phyloP scores from a whole-genome alignment of 768 basidiomycete genomes.

The Podaxis sp. region DNA sequence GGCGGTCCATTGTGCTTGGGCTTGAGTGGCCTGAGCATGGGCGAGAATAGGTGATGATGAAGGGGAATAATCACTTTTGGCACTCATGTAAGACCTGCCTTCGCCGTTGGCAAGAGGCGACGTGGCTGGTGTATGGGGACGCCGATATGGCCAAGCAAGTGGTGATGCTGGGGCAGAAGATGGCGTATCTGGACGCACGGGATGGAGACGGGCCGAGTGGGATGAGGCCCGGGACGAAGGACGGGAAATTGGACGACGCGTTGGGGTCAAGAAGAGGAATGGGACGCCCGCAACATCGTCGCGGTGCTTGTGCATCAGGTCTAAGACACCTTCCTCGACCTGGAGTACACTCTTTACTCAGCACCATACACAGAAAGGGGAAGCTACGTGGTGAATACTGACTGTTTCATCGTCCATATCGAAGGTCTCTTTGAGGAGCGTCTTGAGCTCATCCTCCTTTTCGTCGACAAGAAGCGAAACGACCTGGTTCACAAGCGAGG shows the following conservation, averaged over 20 bases:
- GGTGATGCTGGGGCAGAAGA: conserved; percentile 76
- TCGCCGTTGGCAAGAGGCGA: conserved; percentile 69
- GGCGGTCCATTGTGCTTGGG: conserved; percentile 65
- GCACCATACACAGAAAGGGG: conserved; percentile 14
- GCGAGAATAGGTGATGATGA: conserved; percentile 68
- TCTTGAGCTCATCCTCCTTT: conserved; percentile 85
- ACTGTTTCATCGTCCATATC: conserved; percentile 71
- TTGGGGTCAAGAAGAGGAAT: conserved; percentile 80
- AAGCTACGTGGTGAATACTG: conserved; percentile 24
- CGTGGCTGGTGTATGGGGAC: conserved; percentile 77
- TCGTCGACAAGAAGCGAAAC: conserved; percentile 75
- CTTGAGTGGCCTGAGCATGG: conserved; percentile 54
- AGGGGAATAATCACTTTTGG: conserved; percentile 56
- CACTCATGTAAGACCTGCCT: conserved; percentile 52
- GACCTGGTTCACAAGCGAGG: conserved; percentile 67
- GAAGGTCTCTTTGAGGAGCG: conserved; percentile 67
- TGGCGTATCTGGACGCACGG: conserved; percentile 73
- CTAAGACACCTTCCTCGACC: conserved; percentile 88
- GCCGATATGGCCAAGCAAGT: conserved; percentile 52
- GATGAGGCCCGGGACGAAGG: conserved; percentile 80
- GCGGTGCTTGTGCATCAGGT: conserved; percentile 93
- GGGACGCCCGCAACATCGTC: conserved; percentile 84
- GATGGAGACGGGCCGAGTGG: conserved; percentile 61
- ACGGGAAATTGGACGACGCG: conserved; percentile 74
- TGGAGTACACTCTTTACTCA: conserved; percentile 29